phyloP scores from a whole-genome alignment of 2,329 filamentous ascomycete species.

The Biscogniauxia mediterranea region DNA sequence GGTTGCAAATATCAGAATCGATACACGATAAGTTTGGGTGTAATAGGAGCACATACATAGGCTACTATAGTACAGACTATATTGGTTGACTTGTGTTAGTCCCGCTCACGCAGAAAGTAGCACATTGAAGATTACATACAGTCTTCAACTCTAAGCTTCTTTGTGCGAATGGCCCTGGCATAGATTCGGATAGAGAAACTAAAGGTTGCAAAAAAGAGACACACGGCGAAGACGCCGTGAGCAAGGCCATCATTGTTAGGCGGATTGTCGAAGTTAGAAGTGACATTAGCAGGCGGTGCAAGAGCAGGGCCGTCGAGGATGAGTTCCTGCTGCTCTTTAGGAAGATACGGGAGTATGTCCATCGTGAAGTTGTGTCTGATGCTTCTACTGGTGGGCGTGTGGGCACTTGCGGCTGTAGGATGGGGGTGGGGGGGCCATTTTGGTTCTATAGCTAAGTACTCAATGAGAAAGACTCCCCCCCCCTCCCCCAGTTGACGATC shows the following conservation, averaged over 20 bases:
- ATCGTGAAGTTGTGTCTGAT: conserved; percentile 3
- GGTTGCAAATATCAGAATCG: conserved; percentile 1
- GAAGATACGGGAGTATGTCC: conserved; percentile 16
- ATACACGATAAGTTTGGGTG: background rate
- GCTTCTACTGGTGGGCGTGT: background rate
- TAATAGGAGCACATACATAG: conserved; percentile 6
- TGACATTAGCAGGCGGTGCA: conserved; percentile 6
- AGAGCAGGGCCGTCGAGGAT: conserved; percentile 10
- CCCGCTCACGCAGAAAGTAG: background rate
- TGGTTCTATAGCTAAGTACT: background rate
- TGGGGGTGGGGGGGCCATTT: background rate
- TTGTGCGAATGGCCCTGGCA: conserved; percentile 9
- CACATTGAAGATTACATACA: conserved; percentile 3
- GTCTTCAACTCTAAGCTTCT: conserved; percentile 13
- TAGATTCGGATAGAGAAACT: conserved; percentile 16
- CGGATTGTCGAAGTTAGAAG: conserved; percentile 14
- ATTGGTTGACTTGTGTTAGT: background rate
- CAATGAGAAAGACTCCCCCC: background rate
- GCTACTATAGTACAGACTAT: conserved; percentile 11
- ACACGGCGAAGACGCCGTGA: conserved; percentile 12
- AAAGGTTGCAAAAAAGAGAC: conserved; percentile 12
- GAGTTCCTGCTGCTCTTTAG: conserved; percentile 12
- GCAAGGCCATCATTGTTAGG: conserved; percentile 16
- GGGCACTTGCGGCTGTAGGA: background rate
- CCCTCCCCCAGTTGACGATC: background rate